These are phyloP conservation scores for Kockovaella imperatae DNA, from an alignment of 768 basidiomycete species.

Conservation along the genomic window DNA sequence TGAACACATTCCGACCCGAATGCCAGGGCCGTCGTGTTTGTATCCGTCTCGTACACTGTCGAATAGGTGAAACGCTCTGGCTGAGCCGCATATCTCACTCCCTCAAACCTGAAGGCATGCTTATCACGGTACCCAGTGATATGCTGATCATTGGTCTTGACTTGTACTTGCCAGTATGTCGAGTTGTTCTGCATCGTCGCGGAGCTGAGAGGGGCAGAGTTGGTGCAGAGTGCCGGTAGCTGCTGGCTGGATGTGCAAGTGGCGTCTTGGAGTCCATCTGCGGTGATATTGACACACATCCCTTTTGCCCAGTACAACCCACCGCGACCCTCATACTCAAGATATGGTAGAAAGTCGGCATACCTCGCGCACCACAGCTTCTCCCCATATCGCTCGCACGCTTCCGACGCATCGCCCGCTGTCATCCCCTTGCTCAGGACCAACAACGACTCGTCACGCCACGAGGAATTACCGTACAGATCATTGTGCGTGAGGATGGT, in stretches of 20 bases:
- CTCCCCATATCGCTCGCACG: neutral
- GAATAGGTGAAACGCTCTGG: conserved; percentile 50
- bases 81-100: conserved; percentile 51
- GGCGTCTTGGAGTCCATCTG: neutral
- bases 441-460: conserved; percentile 2
- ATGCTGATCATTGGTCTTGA: neutral
- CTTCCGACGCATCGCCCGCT: neutral
- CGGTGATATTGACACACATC: neutral
- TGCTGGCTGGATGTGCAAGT: neutral
- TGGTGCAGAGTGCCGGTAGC: conserved; percentile 7
- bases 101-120: conserved; percentile 52
- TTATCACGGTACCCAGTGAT: conserved; percentile 48
- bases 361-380: neutral
- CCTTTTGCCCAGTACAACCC: conserved; percentile 5
- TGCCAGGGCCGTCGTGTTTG: conserved; percentile 8
- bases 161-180: conserved; percentile 4
- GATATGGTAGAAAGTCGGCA: conserved; percentile 6
- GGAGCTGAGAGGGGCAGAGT: conserved; percentile 4
- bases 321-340: neutral
- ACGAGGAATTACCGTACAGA: conserved; percentile 2
- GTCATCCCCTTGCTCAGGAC: neutral
- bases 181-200: conserved; percentile 1
- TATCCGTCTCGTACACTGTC: conserved; percentile 20
- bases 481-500: conserved; percentile 9
- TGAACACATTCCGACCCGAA: conserved; percentile 12